Percentiles rank a stretch among this genome's conserved stretches.
phyloP scores from a whole-genome alignment of 768 basidiomycete genomes.

The Pleurotus tuoliensis region DNA sequence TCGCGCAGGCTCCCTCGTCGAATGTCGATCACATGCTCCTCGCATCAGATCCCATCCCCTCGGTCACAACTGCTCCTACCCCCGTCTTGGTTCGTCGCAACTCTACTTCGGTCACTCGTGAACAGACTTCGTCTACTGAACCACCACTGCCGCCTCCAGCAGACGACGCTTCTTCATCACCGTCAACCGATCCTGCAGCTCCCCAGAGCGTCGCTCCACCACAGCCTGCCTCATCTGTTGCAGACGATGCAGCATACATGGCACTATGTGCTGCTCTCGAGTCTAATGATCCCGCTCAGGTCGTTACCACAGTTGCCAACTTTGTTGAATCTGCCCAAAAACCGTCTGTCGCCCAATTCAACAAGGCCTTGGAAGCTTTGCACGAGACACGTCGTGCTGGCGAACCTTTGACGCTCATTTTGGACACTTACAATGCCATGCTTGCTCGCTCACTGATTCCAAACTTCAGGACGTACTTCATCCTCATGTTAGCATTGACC shows the following conservation, averaged over 20 bases:
- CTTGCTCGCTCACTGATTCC: constrained; percentile 59
- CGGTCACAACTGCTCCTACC: constrained; percentile 8
- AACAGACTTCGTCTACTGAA: constrained; percentile 15
- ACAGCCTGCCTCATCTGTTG: not conserved
- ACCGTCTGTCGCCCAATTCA: constrained; percentile 53
- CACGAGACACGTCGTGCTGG: constrained; percentile 39
- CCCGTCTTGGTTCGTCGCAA: constrained; percentile 43
- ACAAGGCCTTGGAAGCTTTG: constrained; percentile 56
- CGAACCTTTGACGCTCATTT: constrained; percentile 50
- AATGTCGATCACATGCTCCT: constrained; percentile 37
- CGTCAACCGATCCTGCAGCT: constrained; percentile 17
- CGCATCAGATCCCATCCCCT: constrained; percentile 34
- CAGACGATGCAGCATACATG: constrained; percentile 9
- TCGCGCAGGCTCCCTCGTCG: constrained; percentile 28
- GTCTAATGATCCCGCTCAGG: constrained; percentile 20
- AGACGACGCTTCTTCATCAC: not conserved
- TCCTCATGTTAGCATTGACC: constrained; percentile 58
- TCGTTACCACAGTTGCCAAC: constrained; percentile 30
- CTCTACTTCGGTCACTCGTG: constrained; percentile 35
- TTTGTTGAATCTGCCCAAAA: constrained; percentile 23
- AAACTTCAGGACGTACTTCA: constrained; percentile 55
- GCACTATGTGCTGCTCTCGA: constrained; percentile 24
- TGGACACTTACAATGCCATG: constrained; percentile 73
- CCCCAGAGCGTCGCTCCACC: constrained; percentile 15
- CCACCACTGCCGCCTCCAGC: constrained; percentile 11